Percentiles rank a stretch among this genome's conserved stretches.
Conservation (phyloP, 2,329 filamentous ascomycete genomes). For the Verticillium longisporum region DNA sequence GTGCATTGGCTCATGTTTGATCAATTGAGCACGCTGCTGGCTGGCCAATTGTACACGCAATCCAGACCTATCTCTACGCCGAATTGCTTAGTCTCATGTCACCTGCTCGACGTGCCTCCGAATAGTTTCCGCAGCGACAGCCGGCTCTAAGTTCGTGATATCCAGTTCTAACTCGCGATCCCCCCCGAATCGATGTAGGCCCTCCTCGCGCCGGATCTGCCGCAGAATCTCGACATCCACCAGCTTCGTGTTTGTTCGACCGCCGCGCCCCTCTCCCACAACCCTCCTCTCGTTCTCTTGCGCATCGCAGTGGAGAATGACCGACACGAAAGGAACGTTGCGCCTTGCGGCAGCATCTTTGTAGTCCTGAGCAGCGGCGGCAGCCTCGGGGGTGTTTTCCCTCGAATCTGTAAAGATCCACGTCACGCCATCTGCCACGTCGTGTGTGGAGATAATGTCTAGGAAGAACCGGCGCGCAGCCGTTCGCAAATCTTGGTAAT, state of each 20-base stretch:
- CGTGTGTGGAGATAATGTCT: slow-evolving; percentile 6
- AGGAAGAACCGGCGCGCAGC: slow-evolving; percentile 2
- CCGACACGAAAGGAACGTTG: slow-evolving; percentile 16
- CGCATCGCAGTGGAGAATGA: slow-evolving; percentile 18
- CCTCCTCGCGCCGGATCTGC: slow-evolving; percentile 12
- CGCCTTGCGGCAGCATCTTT: slow-evolving; percentile 13
- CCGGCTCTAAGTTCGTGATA: slow-evolving; percentile 16
- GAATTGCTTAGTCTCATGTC: not conserved
- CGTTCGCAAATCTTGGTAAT: slow-evolving; percentile 16
- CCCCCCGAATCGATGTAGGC: slow-evolving; percentile 16
- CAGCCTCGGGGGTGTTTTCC: slow-evolving; percentile 4
- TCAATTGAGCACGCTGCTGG: too few relatives aligned
- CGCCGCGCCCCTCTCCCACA: slow-evolving; percentile 3
- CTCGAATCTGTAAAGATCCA: slow-evolving; percentile 20
- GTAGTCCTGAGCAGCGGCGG: slow-evolving; percentile 12
- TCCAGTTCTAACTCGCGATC: slow-evolving; percentile 15
- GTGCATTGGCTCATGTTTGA: too few relatives aligned
- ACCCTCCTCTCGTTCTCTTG: slow-evolving; percentile 18
- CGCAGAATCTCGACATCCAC: slow-evolving; percentile 13
- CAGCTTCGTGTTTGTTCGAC: slow-evolving; percentile 12
- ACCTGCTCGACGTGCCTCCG: slow-evolving; percentile 4
- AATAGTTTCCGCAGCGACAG: slow-evolving; percentile 13
- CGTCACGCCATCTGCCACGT: slow-evolving; percentile 2
- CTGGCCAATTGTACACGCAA: too few relatives aligned
- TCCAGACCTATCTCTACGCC: too few relatives aligned